Percentiles rank a stretch among this genome's conserved stretches.
These are phyloP conservation scores for Colletotrichum chrysophilum DNA, from an alignment of 2,329 filamentous ascomycete species.

Conservation along the genomic window DNA sequence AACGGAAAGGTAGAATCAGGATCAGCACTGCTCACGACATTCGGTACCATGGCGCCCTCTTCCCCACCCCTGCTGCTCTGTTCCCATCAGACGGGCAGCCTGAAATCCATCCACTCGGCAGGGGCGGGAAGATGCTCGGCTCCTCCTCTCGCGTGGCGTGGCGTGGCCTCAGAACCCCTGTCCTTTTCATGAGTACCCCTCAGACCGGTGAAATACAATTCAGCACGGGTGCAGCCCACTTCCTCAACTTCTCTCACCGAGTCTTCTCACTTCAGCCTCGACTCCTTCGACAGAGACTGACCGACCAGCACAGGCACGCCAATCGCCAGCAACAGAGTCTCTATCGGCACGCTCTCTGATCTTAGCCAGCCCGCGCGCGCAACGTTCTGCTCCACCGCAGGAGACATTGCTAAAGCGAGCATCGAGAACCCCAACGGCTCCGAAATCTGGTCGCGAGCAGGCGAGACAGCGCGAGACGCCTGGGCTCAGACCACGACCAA, in stretches of 20 bases:
- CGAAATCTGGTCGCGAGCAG: not conserved
- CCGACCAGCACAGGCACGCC: slow-evolving; percentile 20
- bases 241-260: slow-evolving; percentile 43
- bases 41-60: slow-evolving; percentile 4
- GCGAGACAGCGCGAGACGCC: slow-evolving; percentile 7
- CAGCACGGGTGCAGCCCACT: slow-evolving; percentile 39
- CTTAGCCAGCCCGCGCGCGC: slow-evolving; percentile 12
- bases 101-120: slow-evolving; percentile 22
- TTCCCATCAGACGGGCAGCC: slow-evolving; percentile 21
- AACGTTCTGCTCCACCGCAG: slow-evolving; percentile 21
- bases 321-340: slow-evolving; percentile 20
- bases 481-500: slow-evolving; percentile 12
- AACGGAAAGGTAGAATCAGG: slow-evolving; percentile 7
- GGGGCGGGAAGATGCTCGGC: slow-evolving; percentile 22
- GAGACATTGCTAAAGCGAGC: slow-evolving; percentile 18
- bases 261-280: slow-evolving; percentile 42
- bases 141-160: slow-evolving; percentile 25
- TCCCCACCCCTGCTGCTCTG: slow-evolving; percentile 10
- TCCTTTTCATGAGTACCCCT: slow-evolving; percentile 40
- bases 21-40: slow-evolving; percentile 19
- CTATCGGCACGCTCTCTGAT: slow-evolving; percentile 22
- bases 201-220: slow-evolving; percentile 47
- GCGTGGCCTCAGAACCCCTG: slow-evolving; percentile 32
- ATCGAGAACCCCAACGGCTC: slow-evolving; percentile 2
- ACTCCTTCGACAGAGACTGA: slow-evolving; percentile 26